These are phyloP conservation scores for Triadica sebifera DNA, from an alignment of 345 rosid species.

Conservation along the genomic window DNA sequence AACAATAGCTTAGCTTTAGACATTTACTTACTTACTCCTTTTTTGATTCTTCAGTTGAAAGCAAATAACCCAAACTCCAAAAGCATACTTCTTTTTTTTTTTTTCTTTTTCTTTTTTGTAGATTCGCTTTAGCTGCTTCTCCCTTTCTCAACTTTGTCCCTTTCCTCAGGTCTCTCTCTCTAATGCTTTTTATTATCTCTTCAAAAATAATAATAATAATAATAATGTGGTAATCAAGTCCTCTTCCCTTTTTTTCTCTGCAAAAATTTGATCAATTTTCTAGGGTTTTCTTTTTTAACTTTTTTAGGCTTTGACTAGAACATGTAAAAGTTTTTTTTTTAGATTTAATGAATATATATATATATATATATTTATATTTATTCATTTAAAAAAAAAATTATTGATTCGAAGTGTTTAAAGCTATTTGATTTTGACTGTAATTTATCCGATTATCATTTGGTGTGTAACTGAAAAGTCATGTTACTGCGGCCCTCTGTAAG, in stretches of 20 bases:
- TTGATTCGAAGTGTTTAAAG: background rate
- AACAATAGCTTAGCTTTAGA: too few relatives aligned
- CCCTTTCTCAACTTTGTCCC: background rate
- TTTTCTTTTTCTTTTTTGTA: background rate
- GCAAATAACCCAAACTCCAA: too few relatives aligned
- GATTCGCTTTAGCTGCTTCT: background rate
- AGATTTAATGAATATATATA: too few relatives aligned
- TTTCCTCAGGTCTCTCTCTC: background rate
- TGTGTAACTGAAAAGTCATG: slow-evolving; percentile 23
- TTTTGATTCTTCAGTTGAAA: too few relatives aligned
- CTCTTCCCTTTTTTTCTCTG: background rate
- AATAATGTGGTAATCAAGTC: background rate
- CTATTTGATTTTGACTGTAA: slow-evolving; percentile 6
- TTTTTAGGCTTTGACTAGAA: background rate
- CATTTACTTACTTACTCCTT: background rate
- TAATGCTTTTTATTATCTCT: background rate
- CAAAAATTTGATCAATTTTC: background rate
- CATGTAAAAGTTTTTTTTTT: too few relatives aligned
- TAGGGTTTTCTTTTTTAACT: background rate
- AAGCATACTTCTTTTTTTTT: too few relatives aligned
- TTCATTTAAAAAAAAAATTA: too few relatives aligned
- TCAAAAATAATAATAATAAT: background rate
- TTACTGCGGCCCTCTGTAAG: background rate
- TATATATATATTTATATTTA: too few relatives aligned
- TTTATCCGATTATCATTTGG: background rate